Conservation (phyloP, 164 flowering plant species). For the Echeveria elegans region DNA sequence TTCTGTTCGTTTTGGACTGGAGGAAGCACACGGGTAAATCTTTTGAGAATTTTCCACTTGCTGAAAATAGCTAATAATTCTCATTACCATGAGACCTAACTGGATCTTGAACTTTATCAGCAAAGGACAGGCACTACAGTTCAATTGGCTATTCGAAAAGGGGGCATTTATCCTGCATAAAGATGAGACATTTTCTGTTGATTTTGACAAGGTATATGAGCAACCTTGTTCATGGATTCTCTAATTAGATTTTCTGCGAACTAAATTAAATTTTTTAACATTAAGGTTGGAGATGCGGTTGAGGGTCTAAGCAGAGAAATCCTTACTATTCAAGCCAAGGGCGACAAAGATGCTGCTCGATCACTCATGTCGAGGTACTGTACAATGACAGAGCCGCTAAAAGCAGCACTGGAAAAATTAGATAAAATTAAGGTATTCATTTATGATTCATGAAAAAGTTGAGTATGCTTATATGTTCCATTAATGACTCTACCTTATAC, state of each 20-base stretch:
- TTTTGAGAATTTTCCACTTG: conserved; percentile 12
- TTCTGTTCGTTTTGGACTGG: conserved; percentile 87
- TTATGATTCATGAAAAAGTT: not conserved
- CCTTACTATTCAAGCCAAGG: conserved; percentile 80
- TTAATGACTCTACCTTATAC: too few species aligned
- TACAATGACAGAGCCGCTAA: conserved; percentile 45
- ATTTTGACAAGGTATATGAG: conserved; percentile 58
- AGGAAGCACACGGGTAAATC: conserved; percentile 94
- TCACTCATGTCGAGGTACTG: conserved; percentile 54
- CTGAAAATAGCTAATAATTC: not conserved
- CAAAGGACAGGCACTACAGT: conserved; percentile 93
- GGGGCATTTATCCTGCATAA: conserved; percentile 61
- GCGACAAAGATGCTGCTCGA: conserved; percentile 68
- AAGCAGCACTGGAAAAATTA: conserved; percentile 50
- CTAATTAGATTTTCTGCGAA: not conserved
- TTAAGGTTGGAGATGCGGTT: conserved; percentile 73
- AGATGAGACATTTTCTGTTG: conserved; percentile 67
- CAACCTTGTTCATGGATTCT: not conserved
- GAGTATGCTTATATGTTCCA: not conserved
- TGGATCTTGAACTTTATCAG: conserved; percentile 27
- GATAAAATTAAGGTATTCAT: conserved; percentile 51
- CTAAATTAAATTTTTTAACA: conserved; percentile 4
- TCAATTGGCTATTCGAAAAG: conserved; percentile 83
- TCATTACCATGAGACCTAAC: conserved; percentile 5
- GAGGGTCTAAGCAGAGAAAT: conserved; percentile 77